Base-by-base conservation (phyloP, 345 rosid species). In the Clarkia xantiana region DNA sequence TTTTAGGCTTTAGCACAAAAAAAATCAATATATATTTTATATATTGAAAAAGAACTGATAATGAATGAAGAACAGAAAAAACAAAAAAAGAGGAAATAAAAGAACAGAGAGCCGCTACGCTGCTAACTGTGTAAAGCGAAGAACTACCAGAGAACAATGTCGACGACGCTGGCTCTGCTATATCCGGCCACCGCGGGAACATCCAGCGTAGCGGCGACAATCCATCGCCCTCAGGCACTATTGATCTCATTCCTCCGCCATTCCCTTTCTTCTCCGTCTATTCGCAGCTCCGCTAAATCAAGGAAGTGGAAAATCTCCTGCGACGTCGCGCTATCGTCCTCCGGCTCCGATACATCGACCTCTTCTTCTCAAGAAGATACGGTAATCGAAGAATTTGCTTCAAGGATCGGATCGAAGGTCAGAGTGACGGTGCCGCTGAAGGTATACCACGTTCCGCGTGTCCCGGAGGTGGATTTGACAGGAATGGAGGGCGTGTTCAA, bases 401-500 rank as follows among this genome's bases (percentile, higher is more conserved):
- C 36, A 44, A 77, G 62, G 71, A 59, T 80, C 1, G 97, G 98
- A 11, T 78, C 80, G 10, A 79, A 66, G 66, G 73, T 90, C 47
- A 74, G 76, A 76, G 98, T 90, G 56, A 90, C 66, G 41, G 83
- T 39, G 45, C 93, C 91, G 18, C 50, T 90, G 62, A 90, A 81
- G 63, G 89, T 86, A 2, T 86, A 86, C 71, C 94, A 83, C 49
- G 91, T 84, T 40, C 77, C 75, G 52, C 76, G 81, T 9, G 89
- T 79, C 8, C 80, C 80, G 18, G 89, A 82, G 71, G 41, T 77
- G 42, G 97, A 86, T 61, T 72, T 90, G 64, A 59, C 59, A 42
- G 97, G 82, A 9, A 69, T 66, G 85, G 96, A 90, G 69, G 98
- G 98, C 10, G 60, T 51, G 13, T 42, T 90, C 25, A 90, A 90